Evolutionary conservation across 352 stramenopile species (phyloP).

Genomic region (Phytopythium vexans): DNA sequence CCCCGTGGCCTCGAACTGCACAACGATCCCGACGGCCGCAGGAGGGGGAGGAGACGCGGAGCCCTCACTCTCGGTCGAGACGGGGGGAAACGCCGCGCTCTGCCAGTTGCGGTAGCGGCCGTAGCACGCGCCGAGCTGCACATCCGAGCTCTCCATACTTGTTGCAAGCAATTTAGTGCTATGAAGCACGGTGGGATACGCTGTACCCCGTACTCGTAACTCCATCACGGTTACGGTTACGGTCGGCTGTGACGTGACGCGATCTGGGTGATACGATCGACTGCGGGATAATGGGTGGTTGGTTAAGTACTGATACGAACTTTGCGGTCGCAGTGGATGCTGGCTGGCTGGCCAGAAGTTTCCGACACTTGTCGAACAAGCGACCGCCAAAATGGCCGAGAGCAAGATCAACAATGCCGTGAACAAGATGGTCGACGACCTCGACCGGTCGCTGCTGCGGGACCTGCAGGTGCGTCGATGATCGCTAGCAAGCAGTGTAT

Average conservation of each 20-base stretch:
- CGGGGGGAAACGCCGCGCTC: background rate
- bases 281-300: too few species aligned
- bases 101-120: conserved; percentile 53
- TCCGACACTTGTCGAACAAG: too few species aligned
- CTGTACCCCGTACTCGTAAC: too few species aligned
- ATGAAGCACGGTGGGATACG: too few species aligned
- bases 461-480: conserved; percentile 48
- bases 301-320: too few species aligned
- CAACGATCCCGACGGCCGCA: conserved; percentile 34
- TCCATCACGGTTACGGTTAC: too few species aligned
- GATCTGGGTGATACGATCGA: too few species aligned
- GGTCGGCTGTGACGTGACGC: too few species aligned
- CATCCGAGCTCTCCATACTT: conserved; percentile 15
- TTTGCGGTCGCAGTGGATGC: too few species aligned
- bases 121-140: conserved; percentile 47
- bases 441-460: conserved; percentile 75
- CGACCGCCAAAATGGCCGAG: conserved; percentile 50
- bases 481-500: background rate
- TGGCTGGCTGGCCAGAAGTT: too few species aligned
- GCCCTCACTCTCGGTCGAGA: conserved; percentile 6
- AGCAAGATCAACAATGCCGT: conserved; percentile 82
- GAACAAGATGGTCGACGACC: conserved; percentile 77
- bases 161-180: too few species aligned
- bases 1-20: conserved; percentile 65
- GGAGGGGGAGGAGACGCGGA: conserved; percentile 6